Base-by-base conservation (phyloP, 83 land plant genomes). In the Larix sibirica region DNA sequence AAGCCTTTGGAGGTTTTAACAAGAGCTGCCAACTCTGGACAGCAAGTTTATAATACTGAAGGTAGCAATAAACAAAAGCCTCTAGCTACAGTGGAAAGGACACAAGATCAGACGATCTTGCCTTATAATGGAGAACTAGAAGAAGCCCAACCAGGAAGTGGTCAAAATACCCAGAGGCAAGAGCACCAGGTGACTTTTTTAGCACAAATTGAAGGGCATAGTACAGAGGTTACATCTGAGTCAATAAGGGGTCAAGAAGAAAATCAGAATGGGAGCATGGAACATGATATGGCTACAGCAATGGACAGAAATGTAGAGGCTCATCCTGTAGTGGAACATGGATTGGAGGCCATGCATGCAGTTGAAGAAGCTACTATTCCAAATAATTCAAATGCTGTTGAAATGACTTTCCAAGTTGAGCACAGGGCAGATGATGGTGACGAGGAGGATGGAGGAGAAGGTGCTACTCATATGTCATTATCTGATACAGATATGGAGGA, bases 321-420 rank as follows among this genome's bases (percentile, higher is more conserved):
- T 40, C 84, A 85, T 28, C 80, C 81, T 16, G 79, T 80, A 24
- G 66, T 66, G 73, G 92, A 85, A 61, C 86, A 83, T 42, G 87
- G 81, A 13, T 84, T 85, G 77, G 95, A 90, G 71, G 90, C 88
- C 69, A 90, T 91, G 89, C 90, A 79, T 58, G 94, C 88, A 64
- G 91, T 80, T 82, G 87, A 81, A 71, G 82, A 84, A 73, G 83
- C 82, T 24, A 75, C 79, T 8, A 83, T 63, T 16, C 80, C 69
- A 24, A 83, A 69, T 28, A 86, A 79, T 75, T 73, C 85, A 60
- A 36, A 26, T 68, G 86, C 83, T 21, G 84, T 87, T 44, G 87
- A 81, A 76, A 84, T 84, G 84, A 47, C 83, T 14, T 81, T 62
- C 64, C 59, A 68, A 33, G 75, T 85, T 61, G 89, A 81, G 81